Conservation (phyloP, 768 basidiomycete genomes). For the Rhizopogon rudus region DNA sequence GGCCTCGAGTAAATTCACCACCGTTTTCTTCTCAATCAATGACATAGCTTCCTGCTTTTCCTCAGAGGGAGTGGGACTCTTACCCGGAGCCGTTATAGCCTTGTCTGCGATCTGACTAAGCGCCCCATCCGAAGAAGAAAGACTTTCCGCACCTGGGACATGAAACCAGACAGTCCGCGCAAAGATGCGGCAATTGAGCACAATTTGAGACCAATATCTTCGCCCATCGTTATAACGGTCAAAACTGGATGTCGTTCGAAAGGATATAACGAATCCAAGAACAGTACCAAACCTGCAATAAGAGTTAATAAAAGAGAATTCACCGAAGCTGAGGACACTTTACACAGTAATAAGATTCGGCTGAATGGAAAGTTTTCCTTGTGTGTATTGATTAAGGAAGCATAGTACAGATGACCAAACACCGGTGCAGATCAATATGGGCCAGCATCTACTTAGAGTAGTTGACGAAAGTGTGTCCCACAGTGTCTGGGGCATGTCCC, state of each 20-base stretch:
- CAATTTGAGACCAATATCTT: conserved; percentile 60
- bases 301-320: conserved; percentile 19
- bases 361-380: conserved; percentile 35
- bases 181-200: conserved; percentile 47
- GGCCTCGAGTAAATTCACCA: conserved; percentile 62
- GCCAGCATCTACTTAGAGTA: conserved; percentile 28
- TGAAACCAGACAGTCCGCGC: conserved; percentile 67
- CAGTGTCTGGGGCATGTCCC: background rate
- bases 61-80: conserved; percentile 3
- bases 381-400: conserved; percentile 43
- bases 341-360: conserved; percentile 64
- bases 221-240: conserved; percentile 73
- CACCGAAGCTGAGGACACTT: conserved; percentile 14
- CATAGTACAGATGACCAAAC: conserved; percentile 55
- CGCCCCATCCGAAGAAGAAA: background rate
- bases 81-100: conserved; percentile 10
- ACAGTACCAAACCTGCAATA: conserved; percentile 51
- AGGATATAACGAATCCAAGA: conserved; percentile 70
- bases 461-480: conserved; percentile 11
- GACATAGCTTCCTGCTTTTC: conserved; percentile 37
- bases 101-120: conserved; percentile 11
- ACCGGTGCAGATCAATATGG: conserved; percentile 56
- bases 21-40: conserved; percentile 64
- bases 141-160: conserved; percentile 42
- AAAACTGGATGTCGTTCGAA: conserved; percentile 66